Base-by-base conservation (phyloP, 2,329 filamentous ascomycete genomes). In the Diaporthe aspalathi region DNA sequence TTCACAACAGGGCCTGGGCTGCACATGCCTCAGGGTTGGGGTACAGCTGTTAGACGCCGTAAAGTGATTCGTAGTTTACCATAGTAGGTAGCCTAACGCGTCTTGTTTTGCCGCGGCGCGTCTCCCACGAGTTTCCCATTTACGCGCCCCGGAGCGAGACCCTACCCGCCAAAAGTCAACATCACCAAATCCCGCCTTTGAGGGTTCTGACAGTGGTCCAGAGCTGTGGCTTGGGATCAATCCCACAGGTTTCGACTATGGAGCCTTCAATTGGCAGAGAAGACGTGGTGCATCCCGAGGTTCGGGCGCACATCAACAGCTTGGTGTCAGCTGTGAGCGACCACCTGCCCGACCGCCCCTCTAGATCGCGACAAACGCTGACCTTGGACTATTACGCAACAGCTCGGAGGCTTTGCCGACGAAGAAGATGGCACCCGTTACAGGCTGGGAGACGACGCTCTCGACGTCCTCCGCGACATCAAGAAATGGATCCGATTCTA, bases 401-500 rank as follows among this genome's bases (percentile, higher is more conserved):
- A 97, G 94, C 91, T 98, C 74, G 95, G 95, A 83, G 95, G 95
- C 67, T 90, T 91, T 77, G 93, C 93, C 76, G 86, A 90, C 66
- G 92, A 94, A 75, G 91, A 95, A 77, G 91, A 94, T 78, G 93
- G 93, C 70, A 88, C 32, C 29, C 52, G 88, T 78, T 99, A 99
- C 81, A 88, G 94, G 53, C 90, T 98, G 45, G 96, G 96, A 81
- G 95, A 98, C 81, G 95, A 98, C 79, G 95, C 95, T 16, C 86
- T 97, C 72, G 93, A 96, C 71, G 96, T 95, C 78, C 86, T 99
- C 70, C 94, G 95, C 74, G 96, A 99, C 82, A 87, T 99, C 68
- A 95, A 96, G 79, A 92, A 92, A 89, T 99, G 96, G 96, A 88
- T 99, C 75, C 94, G 94, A 76, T 90, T 97, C 74, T 96, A 96